Evolutionary conservation across 306 rosid species (phyloP).

Genomic region (barrel medic (Medicago truncatula)): DNA sequence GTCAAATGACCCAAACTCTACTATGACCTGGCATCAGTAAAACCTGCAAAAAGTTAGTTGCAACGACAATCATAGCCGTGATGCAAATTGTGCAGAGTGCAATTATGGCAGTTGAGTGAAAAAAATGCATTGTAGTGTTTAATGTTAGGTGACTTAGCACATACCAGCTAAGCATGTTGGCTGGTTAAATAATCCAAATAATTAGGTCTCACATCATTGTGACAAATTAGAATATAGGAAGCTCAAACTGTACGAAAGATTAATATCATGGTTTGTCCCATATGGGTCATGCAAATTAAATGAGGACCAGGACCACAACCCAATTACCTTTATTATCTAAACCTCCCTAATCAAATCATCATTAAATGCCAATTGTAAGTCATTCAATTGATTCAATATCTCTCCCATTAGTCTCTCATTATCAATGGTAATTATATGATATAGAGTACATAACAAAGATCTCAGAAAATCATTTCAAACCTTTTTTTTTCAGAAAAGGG

Average conservation of each 20-base stretch:
- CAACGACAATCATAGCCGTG: conserved; percentile 40
- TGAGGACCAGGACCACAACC: conserved; percentile 55
- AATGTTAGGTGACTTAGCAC: conserved; percentile 37
- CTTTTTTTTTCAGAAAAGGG: neutral
- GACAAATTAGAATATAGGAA: conserved; percentile 41
- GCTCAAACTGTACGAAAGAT: conserved; percentile 36
- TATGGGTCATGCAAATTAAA: conserved; percentile 50
- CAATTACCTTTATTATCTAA: conserved; percentile 54
- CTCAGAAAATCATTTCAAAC: conserved; percentile 18
- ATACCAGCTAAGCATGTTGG: conserved; percentile 56
- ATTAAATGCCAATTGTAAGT: conserved; percentile 42
- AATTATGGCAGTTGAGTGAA: conserved; percentile 43
- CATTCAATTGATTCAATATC: conserved; percentile 40
- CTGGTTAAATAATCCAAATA: conserved; percentile 52
- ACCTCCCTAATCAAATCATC: conserved; percentile 60
- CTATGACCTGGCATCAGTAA: conserved; percentile 74
- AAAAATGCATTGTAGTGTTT: conserved; percentile 29
- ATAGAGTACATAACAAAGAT: neutral
- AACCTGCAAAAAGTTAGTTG: conserved; percentile 70
- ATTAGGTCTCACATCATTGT: conserved; percentile 47
- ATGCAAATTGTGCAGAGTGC: conserved; percentile 31
- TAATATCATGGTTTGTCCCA: conserved; percentile 47
- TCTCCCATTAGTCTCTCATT: neutral
- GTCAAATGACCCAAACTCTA: conserved; percentile 74
- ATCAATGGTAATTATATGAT: conserved; percentile 26